Evolutionary conservation across 169 alveolate species (phyloP).

Genomic region (Eimeria zaria): DNA sequence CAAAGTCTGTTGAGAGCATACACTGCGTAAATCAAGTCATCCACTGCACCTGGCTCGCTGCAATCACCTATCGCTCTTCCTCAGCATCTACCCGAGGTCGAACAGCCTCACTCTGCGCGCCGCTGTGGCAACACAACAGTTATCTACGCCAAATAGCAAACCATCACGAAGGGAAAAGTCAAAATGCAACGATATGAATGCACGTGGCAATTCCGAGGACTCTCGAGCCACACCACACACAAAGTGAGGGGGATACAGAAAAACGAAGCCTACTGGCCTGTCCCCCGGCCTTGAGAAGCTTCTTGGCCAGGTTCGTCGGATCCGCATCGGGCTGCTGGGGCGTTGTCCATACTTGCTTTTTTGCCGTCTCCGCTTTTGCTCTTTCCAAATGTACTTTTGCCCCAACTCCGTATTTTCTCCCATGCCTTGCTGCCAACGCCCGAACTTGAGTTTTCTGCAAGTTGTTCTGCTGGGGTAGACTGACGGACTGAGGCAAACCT

Average conservation of each 20-base stretch:
- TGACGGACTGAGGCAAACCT: constrained; percentile 54
- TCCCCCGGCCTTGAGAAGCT: neutral
- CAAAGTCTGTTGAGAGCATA: neutral
- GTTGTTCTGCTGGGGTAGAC: constrained; percentile 19
- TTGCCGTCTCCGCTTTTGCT: constrained; percentile 18
- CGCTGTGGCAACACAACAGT: neutral
- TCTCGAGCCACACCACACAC: neutral
- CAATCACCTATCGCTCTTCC: neutral
- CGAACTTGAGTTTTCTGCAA: neutral
- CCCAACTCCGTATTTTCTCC: constrained; percentile 48
- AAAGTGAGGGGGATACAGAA: neutral
- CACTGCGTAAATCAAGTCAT: neutral
- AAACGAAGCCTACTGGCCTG: neutral
- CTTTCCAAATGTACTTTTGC: constrained; percentile 4
- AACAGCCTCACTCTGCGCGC: neutral
- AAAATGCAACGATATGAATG: neutral
- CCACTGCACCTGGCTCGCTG: neutral
- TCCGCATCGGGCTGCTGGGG: neutral
- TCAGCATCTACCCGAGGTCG: neutral
- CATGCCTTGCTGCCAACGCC: constrained; percentile 4
- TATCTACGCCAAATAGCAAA: neutral
- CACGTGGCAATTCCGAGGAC: neutral
- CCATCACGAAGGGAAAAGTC: neutral
- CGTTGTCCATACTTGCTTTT: neutral
- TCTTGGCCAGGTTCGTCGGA: neutral